Conservation (phyloP, 2,329 filamentous ascomycete genomes). For the Amylocarpus encephaloides region DNA sequence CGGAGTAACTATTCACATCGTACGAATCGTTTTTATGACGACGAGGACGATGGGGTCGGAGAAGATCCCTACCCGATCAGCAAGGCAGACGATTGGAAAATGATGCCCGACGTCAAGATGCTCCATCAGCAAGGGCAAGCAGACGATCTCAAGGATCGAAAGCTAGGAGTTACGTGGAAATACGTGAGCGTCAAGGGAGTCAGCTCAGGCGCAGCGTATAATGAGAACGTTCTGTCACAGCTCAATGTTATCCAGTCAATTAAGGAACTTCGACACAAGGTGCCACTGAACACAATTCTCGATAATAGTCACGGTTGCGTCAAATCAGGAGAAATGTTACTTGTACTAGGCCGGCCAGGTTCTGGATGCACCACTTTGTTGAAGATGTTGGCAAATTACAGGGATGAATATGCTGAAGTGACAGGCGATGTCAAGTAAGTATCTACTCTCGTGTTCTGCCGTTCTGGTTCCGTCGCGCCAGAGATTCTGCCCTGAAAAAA, state of each 20-base stretch:
- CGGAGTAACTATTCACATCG: too few relatives aligned
- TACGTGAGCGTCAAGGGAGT: constrained; percentile 26
- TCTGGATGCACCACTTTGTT: constrained; percentile 72
- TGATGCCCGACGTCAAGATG: too few relatives aligned
- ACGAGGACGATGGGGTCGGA: too few relatives aligned
- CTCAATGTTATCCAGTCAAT: neutral
- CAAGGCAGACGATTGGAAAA: too few relatives aligned
- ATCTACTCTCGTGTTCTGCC: too few relatives aligned
- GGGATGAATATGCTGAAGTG: constrained; percentile 57
- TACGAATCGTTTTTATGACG: too few relatives aligned
- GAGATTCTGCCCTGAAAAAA: too few relatives aligned
- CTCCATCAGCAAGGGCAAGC: too few relatives aligned
- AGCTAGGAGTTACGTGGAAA: constrained; percentile 27
- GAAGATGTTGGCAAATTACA: constrained; percentile 67
- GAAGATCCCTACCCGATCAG: too few relatives aligned
- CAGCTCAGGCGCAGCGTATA: constrained; percentile 22
- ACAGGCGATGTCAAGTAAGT: constrained; percentile 62
- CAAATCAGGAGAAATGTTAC: constrained; percentile 64
- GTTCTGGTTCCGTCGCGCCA: too few relatives aligned
- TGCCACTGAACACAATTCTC: too few relatives aligned
- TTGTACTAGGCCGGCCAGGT: constrained; percentile 69
- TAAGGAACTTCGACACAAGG: neutral
- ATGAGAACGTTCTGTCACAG: constrained; percentile 19
- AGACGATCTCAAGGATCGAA: too few relatives aligned
- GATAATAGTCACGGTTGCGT: constrained; percentile 63